Evolutionary conservation across 2,329 filamentous ascomycete species (phyloP).

Genomic region (Davidsoniella eucalypti): DNA sequence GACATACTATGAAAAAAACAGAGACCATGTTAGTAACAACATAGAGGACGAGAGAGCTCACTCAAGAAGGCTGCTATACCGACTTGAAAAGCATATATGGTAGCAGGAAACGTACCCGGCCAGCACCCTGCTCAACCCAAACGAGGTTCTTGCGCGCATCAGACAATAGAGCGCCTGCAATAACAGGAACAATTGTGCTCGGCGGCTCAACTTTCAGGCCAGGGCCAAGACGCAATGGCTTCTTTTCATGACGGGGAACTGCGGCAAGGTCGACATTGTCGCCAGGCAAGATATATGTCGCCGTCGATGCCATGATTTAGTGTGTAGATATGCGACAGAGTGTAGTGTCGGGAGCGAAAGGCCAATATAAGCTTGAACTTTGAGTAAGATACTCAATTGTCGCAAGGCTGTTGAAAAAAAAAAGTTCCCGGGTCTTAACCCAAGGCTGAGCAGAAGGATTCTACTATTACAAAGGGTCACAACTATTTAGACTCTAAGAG

Average conservation of each 20-base stretch:
- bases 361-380: not conserved
- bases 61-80: not conserved
- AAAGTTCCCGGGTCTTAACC: constrained; percentile 1
- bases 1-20: constrained; percentile 42
- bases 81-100: not conserved
- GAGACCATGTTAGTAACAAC: not conserved
- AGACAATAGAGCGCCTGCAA: constrained; percentile 49
- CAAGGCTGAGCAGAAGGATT: constrained; percentile 6
- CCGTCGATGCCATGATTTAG: constrained; percentile 36
- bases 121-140: constrained; percentile 56
- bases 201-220: constrained; percentile 70
- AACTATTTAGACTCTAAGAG: constrained; percentile 1
- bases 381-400: too few species aligned
- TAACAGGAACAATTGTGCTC: constrained; percentile 51
- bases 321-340: not conserved
- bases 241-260: constrained; percentile 51
- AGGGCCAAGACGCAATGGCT: constrained; percentile 64
- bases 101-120: constrained; percentile 38
- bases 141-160: constrained; percentile 61
- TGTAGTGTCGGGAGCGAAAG: not conserved
- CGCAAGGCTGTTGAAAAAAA: constrained; percentile 8
- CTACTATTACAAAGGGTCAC: not conserved
- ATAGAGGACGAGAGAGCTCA: not conserved
- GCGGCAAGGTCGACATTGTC: constrained; percentile 50
- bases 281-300: constrained; percentile 64